phyloP scores from a whole-genome alignment of 169 alveolate genomes.

The Babesia bovis region DNA sequence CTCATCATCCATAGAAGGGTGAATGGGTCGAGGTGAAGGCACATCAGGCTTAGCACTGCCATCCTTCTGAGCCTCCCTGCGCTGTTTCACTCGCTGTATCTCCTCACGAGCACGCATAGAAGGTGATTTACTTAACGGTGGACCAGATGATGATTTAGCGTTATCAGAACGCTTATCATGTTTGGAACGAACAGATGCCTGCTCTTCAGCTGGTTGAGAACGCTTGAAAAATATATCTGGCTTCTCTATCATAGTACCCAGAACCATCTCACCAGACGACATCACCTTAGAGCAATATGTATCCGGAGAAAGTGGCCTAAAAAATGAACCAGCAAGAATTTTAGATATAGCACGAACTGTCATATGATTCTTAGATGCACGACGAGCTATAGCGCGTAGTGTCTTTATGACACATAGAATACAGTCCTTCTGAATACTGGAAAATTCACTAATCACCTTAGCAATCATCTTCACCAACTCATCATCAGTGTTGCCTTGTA shows the following conservation, averaged over 20 bases:
- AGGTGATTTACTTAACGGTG: constrained; percentile 14
- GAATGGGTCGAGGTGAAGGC: constrained; percentile 2
- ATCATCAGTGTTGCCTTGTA: constrained; percentile 33
- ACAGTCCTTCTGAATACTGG: constrained; percentile 39
- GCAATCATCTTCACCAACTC: constrained; percentile 35
- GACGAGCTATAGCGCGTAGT: constrained; percentile 52
- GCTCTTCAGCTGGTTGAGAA: constrained; percentile 2
- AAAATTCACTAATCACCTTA: constrained; percentile 11
- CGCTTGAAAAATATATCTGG: constrained; percentile 47
- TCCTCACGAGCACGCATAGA: constrained; percentile 39
- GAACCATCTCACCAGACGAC: constrained; percentile 29
- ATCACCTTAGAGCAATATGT: constrained; percentile 36
- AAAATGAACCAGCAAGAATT: constrained; percentile 57
- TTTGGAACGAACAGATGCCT: background rate
- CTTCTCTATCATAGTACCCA: constrained; percentile 62
- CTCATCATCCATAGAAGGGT: constrained; percentile 2
- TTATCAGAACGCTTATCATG: background rate
- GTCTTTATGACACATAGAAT: constrained; percentile 53
- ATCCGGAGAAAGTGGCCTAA: constrained; percentile 59
- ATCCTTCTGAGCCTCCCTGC: constrained; percentile 4
- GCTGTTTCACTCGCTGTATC: constrained; percentile 7
- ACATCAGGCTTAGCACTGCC: background rate
- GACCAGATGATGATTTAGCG: background rate
- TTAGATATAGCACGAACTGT: constrained; percentile 41
- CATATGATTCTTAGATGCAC: constrained; percentile 35